Base-by-base conservation (phyloP, 2,329 filamentous ascomycete genomes). In the Epichloe brachyelytri region DNA sequence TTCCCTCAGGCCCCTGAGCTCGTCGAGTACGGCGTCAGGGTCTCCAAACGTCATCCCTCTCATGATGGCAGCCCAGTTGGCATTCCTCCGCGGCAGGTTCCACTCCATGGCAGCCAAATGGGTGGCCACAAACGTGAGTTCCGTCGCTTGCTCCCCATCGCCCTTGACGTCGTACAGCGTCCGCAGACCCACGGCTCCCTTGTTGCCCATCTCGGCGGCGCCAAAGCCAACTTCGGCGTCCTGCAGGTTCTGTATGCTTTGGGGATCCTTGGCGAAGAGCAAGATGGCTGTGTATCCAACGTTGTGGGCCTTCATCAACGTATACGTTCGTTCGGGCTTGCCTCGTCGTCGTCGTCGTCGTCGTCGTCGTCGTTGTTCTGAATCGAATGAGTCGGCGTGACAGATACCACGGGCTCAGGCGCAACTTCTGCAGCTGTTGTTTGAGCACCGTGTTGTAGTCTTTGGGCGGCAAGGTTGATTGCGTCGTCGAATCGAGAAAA, bases 41-140 rank as follows among this genome's bases (percentile, higher is more conserved):
- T 76, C 73, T 59, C 73, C 72, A 64, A 98, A 97, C 1, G 93
- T 83, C 52, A 96, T 71, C 11, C 84, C 78, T 20, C 85, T 80
- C 56, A 89, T 86, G 53, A 97, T 88, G 57, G 77, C 82, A 60
- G 83, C 82, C 90, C 93, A 98, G 65, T 97, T 91, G 58, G 81
- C 75, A 62, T 97, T 97, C 49, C 93, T 77, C 44, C 81, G 76
- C 49, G 82, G 73, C 46, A 88, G 71, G 44, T 83, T 86, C 69
- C 80, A 79, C 67, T 98, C 93, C 80, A 88, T 88, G 6, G 91
- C 86, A 0, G 90, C 88, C 51, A 97, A 72, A 67, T 98, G 93
- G 12, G 89, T 87, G 39, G 87, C 82, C 40, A 95, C 83, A 64
- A 97, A 93, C 0, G 88, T 95, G 51, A 96, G 66, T 59, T 86